phyloP scores from a whole-genome alignment of 805 yeast genomes.

The Tetrapisispora arboricola region DNA sequence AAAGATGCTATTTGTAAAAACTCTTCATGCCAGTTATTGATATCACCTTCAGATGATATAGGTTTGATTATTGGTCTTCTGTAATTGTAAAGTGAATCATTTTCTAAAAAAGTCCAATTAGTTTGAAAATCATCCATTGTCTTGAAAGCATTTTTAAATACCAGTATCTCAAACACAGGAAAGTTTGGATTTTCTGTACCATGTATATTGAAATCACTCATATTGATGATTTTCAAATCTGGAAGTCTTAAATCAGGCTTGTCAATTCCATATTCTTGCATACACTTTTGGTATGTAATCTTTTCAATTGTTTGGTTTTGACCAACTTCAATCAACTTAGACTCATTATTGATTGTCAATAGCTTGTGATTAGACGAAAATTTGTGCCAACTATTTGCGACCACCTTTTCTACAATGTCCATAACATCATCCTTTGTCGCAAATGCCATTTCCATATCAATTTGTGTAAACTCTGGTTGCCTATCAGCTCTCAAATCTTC shows the following conservation, averaged over 20 bases:
- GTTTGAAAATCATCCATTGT: slow-evolving; percentile 19
- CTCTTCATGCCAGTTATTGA: slow-evolving; percentile 35
- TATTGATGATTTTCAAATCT: slow-evolving; percentile 36
- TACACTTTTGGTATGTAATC: slow-evolving; percentile 57
- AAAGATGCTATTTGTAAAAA: slow-evolving; percentile 27
- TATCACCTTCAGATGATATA: slow-evolving; percentile 35
- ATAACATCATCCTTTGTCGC: slow-evolving; percentile 61
- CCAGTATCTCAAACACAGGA: slow-evolving; percentile 66
- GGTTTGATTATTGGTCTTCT: slow-evolving; percentile 51
- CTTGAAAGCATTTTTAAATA: slow-evolving; percentile 42
- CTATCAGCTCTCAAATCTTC: slow-evolving; percentile 92
- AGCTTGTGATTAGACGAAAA: slow-evolving; percentile 21
- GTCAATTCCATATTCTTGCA: slow-evolving; percentile 75
- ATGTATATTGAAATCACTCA: slow-evolving; percentile 33
- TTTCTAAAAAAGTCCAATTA: slow-evolving; percentile 33
- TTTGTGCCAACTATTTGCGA: slow-evolving; percentile 45
- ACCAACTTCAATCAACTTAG: slow-evolving; percentile 11
- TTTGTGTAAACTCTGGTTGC: slow-evolving; percentile 95
- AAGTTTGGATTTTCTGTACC: slow-evolving; percentile 36
- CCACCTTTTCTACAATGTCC: slow-evolving; percentile 47
- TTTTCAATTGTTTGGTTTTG: slow-evolving; percentile 29
- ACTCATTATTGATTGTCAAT: slow-evolving; percentile 20
- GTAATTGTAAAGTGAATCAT: slow-evolving; percentile 37
- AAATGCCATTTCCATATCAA: slow-evolving; percentile 92
- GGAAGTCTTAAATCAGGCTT: slow-evolving; percentile 81